These are phyloP conservation scores for Trametes cingulata DNA, from an alignment of 768 basidiomycete genomes.

Conservation along the genomic window DNA sequence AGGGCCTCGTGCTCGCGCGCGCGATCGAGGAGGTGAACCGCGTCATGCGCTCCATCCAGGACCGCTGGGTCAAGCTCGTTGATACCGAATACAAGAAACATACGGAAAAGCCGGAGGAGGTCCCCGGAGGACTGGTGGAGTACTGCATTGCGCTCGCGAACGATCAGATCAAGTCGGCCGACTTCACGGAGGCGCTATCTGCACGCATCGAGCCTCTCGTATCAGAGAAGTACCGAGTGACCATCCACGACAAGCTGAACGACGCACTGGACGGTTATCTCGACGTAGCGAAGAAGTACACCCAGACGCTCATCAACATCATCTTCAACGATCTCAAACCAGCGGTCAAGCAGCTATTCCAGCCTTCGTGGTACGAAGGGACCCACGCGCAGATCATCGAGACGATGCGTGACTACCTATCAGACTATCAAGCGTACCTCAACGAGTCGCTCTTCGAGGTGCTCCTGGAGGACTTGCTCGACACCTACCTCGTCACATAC, in stretches of 20 bases:
- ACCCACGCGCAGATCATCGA: slow-evolving; percentile 87
- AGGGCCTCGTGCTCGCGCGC: slow-evolving; percentile 88
- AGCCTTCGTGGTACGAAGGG: slow-evolving; percentile 86
- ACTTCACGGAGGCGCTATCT: slow-evolving; percentile 86
- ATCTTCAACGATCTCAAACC: slow-evolving; percentile 94
- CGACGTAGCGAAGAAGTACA: slow-evolving; percentile 97
- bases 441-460: slow-evolving; percentile 91
- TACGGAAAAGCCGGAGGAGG: slow-evolving; percentile 84
- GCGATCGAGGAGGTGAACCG: slow-evolving; percentile 87
- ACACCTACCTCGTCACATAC: slow-evolving; percentile 87
- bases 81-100: slow-evolving; percentile 88
- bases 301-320: slow-evolving; percentile 89
- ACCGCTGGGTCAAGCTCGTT: slow-evolving; percentile 82
- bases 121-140: slow-evolving; percentile 86
- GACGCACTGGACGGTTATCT: slow-evolving; percentile 98
- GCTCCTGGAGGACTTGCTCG: slow-evolving; percentile 88
- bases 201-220: slow-evolving; percentile 88
- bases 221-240: slow-evolving; percentile 83
- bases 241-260: slow-evolving; percentile 86
- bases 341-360: slow-evolving; percentile 83
- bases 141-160: slow-evolving; percentile 97
- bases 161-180: slow-evolving; percentile 95
- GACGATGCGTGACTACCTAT: slow-evolving; percentile 95
- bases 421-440: slow-evolving; percentile 90
- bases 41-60: slow-evolving; percentile 87